phyloP scores from a whole-genome alignment of 306 rosid species.

The Dryas drummondii region DNA sequence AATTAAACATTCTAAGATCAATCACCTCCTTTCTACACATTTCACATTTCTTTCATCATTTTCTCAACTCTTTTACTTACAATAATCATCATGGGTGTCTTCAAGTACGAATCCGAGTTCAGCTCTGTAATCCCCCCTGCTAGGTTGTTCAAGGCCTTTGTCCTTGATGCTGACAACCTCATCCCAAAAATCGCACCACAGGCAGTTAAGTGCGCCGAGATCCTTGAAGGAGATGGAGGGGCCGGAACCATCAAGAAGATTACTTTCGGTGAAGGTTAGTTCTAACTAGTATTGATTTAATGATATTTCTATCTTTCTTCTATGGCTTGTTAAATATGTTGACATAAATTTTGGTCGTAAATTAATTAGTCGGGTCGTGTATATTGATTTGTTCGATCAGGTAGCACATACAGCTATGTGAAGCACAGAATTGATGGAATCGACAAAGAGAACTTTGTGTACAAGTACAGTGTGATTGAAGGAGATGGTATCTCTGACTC shows the following conservation, averaged over 20 bases:
- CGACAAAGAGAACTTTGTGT: constrained; percentile 37
- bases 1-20: no score
- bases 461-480: constrained; percentile 45
- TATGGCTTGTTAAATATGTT: no score
- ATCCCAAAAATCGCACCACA: constrained; percentile 41
- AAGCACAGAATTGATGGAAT: constrained; percentile 47
- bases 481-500: constrained; percentile 38
- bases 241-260: constrained; percentile 53
- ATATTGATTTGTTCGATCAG: not conserved
- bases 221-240: constrained; percentile 48
- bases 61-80: no score
- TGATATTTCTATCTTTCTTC: no score
- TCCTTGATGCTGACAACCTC: constrained; percentile 40
- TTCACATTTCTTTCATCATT: no score
- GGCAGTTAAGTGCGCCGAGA: constrained; percentile 23
- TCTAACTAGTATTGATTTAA: no score
- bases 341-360: no score
- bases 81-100: constrained; percentile 24
- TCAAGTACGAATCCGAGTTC: constrained; percentile 19
- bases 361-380: no score
- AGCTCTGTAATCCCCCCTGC: constrained; percentile 40
- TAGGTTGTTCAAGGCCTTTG: constrained; percentile 55
- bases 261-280: constrained; percentile 31
- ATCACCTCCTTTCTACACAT: no score
- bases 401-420: constrained; percentile 36